Conservation (phyloP, 2,329 filamentous ascomycete species). For the Nothophoma quercina region DNA sequence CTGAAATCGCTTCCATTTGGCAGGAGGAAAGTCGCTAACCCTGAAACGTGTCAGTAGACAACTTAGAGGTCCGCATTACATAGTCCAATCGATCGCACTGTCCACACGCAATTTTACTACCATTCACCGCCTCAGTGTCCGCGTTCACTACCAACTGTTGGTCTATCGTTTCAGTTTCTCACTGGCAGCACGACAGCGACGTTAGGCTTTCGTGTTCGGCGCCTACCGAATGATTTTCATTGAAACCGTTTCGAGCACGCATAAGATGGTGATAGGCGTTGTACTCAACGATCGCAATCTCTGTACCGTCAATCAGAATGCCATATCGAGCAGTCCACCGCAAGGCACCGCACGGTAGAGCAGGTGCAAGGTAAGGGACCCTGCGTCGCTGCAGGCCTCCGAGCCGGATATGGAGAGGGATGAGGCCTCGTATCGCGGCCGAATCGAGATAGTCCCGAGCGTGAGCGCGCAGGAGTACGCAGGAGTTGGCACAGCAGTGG, state of each 20-base stretch:
- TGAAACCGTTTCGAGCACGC: not conserved
- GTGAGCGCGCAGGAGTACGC: no score
- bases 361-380: conserved; percentile 2
- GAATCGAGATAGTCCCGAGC: conserved; percentile 6
- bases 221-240: conserved; percentile 16
- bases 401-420: not conserved
- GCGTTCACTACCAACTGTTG: not conserved
- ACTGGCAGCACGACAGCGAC: not conserved
- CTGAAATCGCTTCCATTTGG: conserved; percentile 19
- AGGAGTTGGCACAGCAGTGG: conserved; percentile 3
- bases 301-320: not conserved
- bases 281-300: conserved; percentile 11
- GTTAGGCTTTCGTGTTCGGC: conserved; percentile 7
- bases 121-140: conserved; percentile 1
- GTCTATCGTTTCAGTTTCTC: not conserved
- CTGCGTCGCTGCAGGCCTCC: conserved; percentile 7
- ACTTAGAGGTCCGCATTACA: conserved; percentile 19
- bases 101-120: conserved; percentile 13
- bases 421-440: not conserved
- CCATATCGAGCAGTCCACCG: conserved; percentile 2
- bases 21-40: conserved; percentile 13
- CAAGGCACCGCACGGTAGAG: not conserved
- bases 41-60: conserved; percentile 17
- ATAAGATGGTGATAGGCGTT: conserved; percentile 10
- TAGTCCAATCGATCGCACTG: conserved; percentile 20